Conservation (phyloP, 1,139 yeast genomes). For the Tardiomyces blankii region DNA sequence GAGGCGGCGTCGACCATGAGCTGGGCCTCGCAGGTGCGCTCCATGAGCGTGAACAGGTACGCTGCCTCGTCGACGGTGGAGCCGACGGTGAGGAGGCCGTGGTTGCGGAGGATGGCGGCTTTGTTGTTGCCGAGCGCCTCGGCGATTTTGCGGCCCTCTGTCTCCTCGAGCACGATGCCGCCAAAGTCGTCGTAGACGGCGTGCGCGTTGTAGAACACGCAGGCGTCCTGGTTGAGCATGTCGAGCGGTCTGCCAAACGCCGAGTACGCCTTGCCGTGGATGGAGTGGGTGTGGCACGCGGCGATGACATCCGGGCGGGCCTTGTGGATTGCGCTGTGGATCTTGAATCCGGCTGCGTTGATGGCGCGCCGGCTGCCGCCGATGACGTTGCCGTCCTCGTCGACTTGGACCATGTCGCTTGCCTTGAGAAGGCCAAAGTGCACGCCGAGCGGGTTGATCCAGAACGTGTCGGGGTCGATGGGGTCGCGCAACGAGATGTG, state of each 20-base stretch:
- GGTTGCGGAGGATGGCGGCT: constrained; percentile 62
- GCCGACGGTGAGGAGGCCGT: constrained; percentile 72
- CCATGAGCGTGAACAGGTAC: constrained; percentile 55
- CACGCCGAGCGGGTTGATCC: constrained; percentile 70
- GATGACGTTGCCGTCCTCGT: constrained; percentile 56
- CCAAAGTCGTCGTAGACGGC: constrained; percentile 61
- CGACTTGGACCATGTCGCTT: constrained; percentile 66
- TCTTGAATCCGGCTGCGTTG: constrained; percentile 73
- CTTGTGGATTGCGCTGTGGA: constrained; percentile 65
- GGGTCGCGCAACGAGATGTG: constrained; percentile 77
- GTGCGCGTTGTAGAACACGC: constrained; percentile 55
- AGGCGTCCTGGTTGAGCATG: constrained; percentile 73
- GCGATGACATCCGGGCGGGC: constrained; percentile 74
- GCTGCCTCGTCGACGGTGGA: constrained; percentile 78
- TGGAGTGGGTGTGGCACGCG: constrained; percentile 73
- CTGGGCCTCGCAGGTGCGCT: constrained; percentile 62
- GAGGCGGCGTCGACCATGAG: constrained; percentile 46
- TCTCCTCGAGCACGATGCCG: constrained; percentile 67
- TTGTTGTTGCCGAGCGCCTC: constrained; percentile 52
- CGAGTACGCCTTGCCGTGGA: constrained; percentile 65
- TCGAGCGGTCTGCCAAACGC: constrained; percentile 61
- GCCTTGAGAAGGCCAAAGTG: constrained; percentile 64
- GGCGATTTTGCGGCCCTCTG: constrained; percentile 62
- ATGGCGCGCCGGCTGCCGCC: constrained; percentile 59
- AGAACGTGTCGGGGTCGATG: constrained; percentile 54